These are phyloP conservation scores for Hirsutella thompsonii DNA, from an alignment of 2,329 filamentous ascomycete genomes.

Conservation along the genomic window DNA sequence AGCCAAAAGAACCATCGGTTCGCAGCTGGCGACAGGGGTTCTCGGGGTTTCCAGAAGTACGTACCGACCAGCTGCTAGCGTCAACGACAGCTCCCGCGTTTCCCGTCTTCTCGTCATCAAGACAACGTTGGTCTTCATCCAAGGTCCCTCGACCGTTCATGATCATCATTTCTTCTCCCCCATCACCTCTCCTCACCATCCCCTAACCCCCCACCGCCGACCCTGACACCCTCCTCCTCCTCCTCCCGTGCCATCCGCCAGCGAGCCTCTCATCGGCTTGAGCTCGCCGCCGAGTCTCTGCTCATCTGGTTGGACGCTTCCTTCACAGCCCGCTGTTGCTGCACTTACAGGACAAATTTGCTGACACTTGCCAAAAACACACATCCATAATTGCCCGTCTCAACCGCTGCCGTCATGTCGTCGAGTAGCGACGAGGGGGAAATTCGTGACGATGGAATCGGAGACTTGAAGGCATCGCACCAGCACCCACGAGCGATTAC, in stretches of 20 bases:
- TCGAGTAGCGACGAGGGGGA: conserved; percentile 76
- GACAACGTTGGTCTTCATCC: background rate
- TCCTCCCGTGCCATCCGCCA: conserved; percentile 1
- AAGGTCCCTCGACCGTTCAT: no score
- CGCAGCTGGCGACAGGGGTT: no score
- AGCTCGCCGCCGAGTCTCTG: conserved; percentile 21
- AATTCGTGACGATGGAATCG: conserved; percentile 61
- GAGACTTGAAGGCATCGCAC: conserved; percentile 71
- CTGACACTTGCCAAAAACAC: conserved; percentile 24
- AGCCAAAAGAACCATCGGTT: background rate
- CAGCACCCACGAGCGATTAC: conserved; percentile 58
- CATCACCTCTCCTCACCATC: no score
- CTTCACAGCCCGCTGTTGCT: conserved; percentile 17
- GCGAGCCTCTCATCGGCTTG: conserved; percentile 11
- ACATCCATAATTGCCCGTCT: conserved; percentile 5
- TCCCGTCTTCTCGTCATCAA: background rate
- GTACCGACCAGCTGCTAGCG: background rate
- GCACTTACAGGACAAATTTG: conserved; percentile 14
- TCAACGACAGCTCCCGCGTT: background rate
- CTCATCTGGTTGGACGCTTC: conserved; percentile 30
- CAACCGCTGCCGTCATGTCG: conserved; percentile 17
- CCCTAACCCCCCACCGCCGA: background rate
- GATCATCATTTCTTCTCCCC: no score
- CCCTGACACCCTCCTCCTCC: background rate
- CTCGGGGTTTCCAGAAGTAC: background rate